Base-by-base conservation (phyloP, 1,139 yeast species). In the Geotrichum reessii region DNA sequence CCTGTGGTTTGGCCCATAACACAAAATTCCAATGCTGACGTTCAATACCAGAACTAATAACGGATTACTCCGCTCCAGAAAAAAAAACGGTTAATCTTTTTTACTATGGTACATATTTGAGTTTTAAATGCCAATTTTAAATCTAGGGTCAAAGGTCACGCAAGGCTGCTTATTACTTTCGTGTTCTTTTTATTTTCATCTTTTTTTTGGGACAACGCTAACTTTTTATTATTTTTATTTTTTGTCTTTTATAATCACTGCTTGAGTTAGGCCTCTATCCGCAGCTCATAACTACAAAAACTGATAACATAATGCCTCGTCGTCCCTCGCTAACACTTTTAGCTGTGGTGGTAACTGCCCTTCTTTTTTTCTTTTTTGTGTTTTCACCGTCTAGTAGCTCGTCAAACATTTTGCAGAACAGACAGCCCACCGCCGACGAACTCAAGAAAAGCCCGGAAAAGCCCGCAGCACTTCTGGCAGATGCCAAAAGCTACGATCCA, bases 251-350 rank as follows among this genome's bases (percentile, higher is more conserved):
- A 37, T 33, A 12, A 33, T 37, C 44, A 37, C 17, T 19, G 17
- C n/a, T 37, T n/a, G 7, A 37, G 44, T n/a, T 19, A 37, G 19
- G 5, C 44, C 3, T 9, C 44, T n/a, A 7, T 9, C 44, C 17
- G n/a, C 44, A n/a, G n/a, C 44, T 7, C 37, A 31, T 11, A 31
- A 7, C 11, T 2, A 5, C 21, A 37, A 19, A 37, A 19, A 37
- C 17, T 12, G 44, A 37, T 17, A 17, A 17, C 47, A 52, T 17
- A 24, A 66, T 65, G 63, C 60, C 65, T 24, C 58, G 70, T 25
- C 59, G 67, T 46, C 70, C 71, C 25, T 59, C 68, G 22, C 46
- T 67, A 19, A 64, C 68, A 12, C 42, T 67, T 2, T 57, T 62
- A 27, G 65, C 70, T 17, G 51, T 66, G 14, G 47, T 61, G 37